Conservation (phyloP, 495 filamentous ascomycete species). For the Rusavskia elegans region DNA sequence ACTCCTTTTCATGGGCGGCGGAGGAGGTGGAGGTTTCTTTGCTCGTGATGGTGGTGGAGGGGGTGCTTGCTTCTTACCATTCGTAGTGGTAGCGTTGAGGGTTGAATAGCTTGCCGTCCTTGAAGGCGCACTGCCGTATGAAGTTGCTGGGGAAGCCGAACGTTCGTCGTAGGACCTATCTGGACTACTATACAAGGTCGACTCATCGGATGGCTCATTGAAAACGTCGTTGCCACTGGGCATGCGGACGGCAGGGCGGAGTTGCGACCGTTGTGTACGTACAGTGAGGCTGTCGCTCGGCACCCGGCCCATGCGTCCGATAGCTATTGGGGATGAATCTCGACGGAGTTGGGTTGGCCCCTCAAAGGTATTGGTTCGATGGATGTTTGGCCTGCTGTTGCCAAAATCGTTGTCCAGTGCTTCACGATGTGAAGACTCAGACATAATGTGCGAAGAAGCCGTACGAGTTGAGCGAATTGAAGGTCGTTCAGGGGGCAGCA, state of each 20-base stretch:
- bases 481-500: slow-evolving; percentile 33
- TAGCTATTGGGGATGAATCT: slow-evolving; percentile 27
- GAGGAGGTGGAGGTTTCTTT: slow-evolving; percentile 64
- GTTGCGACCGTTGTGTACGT: slow-evolving; percentile 25
- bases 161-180: slow-evolving; percentile 36
- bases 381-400: slow-evolving; percentile 26
- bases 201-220: slow-evolving; percentile 47
- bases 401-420: slow-evolving; percentile 13
- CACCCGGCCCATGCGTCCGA: slow-evolving; percentile 35
- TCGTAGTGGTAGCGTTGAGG: slow-evolving; percentile 19
- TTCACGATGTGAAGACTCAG: slow-evolving; percentile 22
- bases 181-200: slow-evolving; percentile 40
- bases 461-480: slow-evolving; percentile 42
- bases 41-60: slow-evolving; percentile 67
- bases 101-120: slow-evolving; percentile 37
- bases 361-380: slow-evolving; percentile 39
- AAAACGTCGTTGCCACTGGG: slow-evolving; percentile 39
- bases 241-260: slow-evolving; percentile 25
- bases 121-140: slow-evolving; percentile 41
- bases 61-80: slow-evolving; percentile 55
- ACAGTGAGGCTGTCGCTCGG: slow-evolving; percentile 37
- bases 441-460: slow-evolving; percentile 16
- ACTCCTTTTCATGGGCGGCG: slow-evolving; percentile 32
- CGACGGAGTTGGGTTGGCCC: slow-evolving; percentile 36
- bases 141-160: slow-evolving; percentile 47